A percentile compares a stretch with the other conserved stretches of the same genome.
Evolutionary conservation across 2,329 filamentous ascomycete genomes (phyloP).

Genomic region (Fusarium incarnatum): DNA sequence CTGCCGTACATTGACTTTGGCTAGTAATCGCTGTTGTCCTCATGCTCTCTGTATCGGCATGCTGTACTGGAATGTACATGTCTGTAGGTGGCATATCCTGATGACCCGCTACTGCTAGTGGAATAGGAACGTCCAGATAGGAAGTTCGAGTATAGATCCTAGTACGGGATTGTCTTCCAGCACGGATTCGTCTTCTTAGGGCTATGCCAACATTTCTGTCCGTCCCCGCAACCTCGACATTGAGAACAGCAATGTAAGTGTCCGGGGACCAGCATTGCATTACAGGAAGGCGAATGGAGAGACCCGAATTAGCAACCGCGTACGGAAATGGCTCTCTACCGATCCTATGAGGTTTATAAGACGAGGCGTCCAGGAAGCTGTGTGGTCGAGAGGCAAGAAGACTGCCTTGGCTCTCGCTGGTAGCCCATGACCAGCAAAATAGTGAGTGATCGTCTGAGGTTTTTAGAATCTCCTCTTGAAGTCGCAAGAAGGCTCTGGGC

Average conservation of each 20-base stretch:
- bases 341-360: accelerated
- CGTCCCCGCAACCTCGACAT: accelerated
- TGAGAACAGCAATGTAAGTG: background rate
- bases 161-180: background rate
- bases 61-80: background rate
- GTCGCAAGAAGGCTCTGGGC: background rate
- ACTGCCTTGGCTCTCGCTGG: accelerated
- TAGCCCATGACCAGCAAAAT: background rate
- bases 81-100: too few species aligned
- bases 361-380: background rate
- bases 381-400: background rate
- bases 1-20: background rate
- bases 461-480: background rate
- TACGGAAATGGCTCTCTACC: accelerated
- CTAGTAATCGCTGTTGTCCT: background rate
- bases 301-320: background rate
- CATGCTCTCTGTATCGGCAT: too few species aligned
- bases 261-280: background rate
- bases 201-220: accelerated
- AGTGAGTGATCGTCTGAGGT: background rate
- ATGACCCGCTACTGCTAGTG: too few species aligned
- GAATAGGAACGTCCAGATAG: background rate
- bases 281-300: background rate
- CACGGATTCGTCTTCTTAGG: too few species aligned
- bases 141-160: accelerated